Base-by-base conservation (phyloP, 2,329 filamentous ascomycete species). In the Fusarium longipes region DNA sequence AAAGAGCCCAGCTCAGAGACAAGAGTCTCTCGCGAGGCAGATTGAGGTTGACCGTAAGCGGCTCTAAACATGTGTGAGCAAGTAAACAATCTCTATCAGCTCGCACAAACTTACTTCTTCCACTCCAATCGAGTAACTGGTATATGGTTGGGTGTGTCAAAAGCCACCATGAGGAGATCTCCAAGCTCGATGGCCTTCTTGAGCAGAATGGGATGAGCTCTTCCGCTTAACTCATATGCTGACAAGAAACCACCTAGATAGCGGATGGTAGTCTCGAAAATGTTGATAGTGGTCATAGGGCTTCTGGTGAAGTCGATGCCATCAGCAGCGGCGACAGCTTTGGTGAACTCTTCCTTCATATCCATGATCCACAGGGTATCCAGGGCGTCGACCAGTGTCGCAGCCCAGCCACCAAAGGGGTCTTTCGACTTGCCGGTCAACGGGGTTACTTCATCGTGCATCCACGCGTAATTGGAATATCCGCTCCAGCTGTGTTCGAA, bases 301-400 rank as follows among this genome's bases (percentile, higher is more conserved):
- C 85, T 86, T 8, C 77, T 83, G 6, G 84, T 82, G 72, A 90
- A 91, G 72, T 90, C 86, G 59, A 91, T 86, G 62, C 71, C 70
- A 50, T 83, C 77, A 15, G 87, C 83, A 5, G 85, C 86, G 51
- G 82, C 77, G 7, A 88, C 86, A 9, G 89, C 89, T 63, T 85
- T 81, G 29, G 85, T 82, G 69, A 91, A 92, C 57, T 91, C 89
- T 2, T 84, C 80, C 70, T 84, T 83, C 75, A 91, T 73, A 8
- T 83, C 89, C 85, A 91, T 87, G 59, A 92, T 89, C 88, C 88
- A 91, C 14, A 92, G 77, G 18, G 87, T 88, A 73, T 91, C 89
- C 52, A 90, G 80, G 10, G 85, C 79, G 73, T 90, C 88, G 32
- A 90, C 86, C 64, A 90, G 76, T 5, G 87, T 90, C 3, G 88